Evolutionary conservation across 169 alveolate genomes (phyloP), one percentile per base, ranked within the genome.

Genomic region (Cryptosporidium xiaoi): DNA sequence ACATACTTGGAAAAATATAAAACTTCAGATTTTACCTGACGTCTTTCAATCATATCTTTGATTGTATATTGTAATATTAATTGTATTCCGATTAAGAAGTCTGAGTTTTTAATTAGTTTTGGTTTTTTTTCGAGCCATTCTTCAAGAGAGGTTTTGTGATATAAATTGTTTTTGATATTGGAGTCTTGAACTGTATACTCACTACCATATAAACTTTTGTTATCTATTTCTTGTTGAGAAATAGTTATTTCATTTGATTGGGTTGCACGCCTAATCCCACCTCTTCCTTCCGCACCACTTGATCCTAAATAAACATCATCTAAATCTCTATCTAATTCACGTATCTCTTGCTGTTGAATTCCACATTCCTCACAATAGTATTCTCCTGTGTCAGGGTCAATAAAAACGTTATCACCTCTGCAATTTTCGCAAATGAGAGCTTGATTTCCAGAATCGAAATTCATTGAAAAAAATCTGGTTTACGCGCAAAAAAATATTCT

Each of bases 341-440:
- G 58, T 40, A 77, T 77, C 40, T 77, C 87, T 40, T 77, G 87
- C n/a, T 77, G 87, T 44, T 77, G 87, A 44, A 77, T 77, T 8
- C 87, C 87, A 31, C 87, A 77, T 8, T 77, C 87, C 33, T 77
- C 87, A 62, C 87, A 77, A 46, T 36, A 77, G 51, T 77, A 77
- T 77, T 77, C 87, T 44, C 87, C 87, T 40, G 87, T 77, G 56
- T 77, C 64, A n/a, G 87, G 33, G 40, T 77, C 87, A 18, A 62
- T 62, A 27, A 44, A 20, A 3, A 77, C 87, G 36, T 64, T 51
- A 29, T 77, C 51, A 20, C 87, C 51, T 62, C 71, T 62, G 50
- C 87, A 77, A 62, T 62, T 77, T 77, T 77, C 87, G 18, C 87
- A 77, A 40, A 77, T 60, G 7, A 77, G 51, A 40, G 62, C 53